Evolutionary conservation across 2,329 filamentous ascomycete species (phyloP).

Genomic region (Pleurostoma richardsiae): DNA sequence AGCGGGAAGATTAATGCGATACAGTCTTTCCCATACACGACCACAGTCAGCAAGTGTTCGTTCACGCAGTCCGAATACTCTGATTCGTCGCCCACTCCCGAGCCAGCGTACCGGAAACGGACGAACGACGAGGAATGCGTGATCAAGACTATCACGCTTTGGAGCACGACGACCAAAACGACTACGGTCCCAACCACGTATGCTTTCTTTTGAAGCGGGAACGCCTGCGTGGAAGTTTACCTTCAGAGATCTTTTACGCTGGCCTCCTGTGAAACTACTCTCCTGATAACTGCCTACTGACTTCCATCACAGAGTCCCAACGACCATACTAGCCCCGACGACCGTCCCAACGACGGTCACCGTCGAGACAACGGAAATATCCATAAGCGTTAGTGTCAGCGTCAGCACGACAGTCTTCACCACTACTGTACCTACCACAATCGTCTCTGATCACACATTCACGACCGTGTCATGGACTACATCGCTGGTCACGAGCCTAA

Average conservation of each 20-base stretch:
- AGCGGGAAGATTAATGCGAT: no score
- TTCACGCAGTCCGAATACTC: background rate
- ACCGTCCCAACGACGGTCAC: slow-evolving; percentile 7
- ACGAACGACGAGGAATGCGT: slow-evolving; percentile 1
- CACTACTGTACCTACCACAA: slow-evolving; percentile 9
- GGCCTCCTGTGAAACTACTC: no score
- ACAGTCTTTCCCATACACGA: slow-evolving; percentile 10
- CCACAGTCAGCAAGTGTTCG: slow-evolving; percentile 7
- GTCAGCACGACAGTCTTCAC: slow-evolving; percentile 16
- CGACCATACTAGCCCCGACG: background rate
- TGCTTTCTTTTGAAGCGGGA: no score
- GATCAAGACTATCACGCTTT: slow-evolving; percentile 1
- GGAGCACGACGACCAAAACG: background rate
- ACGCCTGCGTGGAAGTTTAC: no score
- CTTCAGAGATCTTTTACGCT: no score
- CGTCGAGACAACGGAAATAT: background rate
- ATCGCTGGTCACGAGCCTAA: background rate
- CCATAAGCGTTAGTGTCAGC: slow-evolving; percentile 3
- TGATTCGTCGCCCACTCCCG: background rate
- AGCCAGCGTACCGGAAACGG: background rate
- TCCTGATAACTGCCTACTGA: no score
- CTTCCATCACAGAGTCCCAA: background rate
- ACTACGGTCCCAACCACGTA: background rate
- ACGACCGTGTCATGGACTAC: background rate
- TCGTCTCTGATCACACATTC: slow-evolving; percentile 1